phyloP scores from a whole-genome alignment of 78 protist genomes.

The Protostelium mycophagum region DNA sequence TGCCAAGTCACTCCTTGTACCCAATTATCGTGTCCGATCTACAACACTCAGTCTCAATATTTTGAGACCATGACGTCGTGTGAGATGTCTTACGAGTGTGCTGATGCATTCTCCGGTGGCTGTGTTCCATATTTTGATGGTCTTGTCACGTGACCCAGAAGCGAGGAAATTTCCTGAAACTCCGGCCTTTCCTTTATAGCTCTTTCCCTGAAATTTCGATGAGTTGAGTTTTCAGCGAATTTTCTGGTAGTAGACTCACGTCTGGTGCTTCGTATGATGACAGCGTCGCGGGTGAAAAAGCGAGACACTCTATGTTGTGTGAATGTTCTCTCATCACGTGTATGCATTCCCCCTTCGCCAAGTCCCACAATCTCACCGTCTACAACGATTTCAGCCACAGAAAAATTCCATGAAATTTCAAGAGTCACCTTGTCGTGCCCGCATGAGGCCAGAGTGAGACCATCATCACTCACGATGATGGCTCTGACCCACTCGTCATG shows the following conservation, averaged over 20 bases:
- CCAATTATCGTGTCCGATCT: constrained; percentile 65
- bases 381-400: constrained; percentile 12
- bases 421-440: constrained; percentile 32
- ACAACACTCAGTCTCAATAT: background rate
- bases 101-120: constrained; percentile 63
- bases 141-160: constrained; percentile 76
- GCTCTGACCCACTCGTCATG: constrained; percentile 84
- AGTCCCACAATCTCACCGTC: constrained; percentile 68
- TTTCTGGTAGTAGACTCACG: constrained; percentile 1
- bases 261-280: background rate
- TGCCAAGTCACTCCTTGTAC: constrained; percentile 42
- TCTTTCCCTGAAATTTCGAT: constrained; percentile 23
- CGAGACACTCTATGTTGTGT: constrained; percentile 79
- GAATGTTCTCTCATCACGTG: constrained; percentile 61
- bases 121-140: constrained; percentile 75
- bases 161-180: constrained; percentile 56
- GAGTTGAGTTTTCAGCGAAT: constrained; percentile 23
- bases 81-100: constrained; percentile 44
- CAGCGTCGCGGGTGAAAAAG: constrained; percentile 57
- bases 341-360: constrained; percentile 63
- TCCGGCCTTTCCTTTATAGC: constrained; percentile 29
- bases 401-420: background rate
- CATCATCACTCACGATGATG: constrained; percentile 31
- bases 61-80: background rate
- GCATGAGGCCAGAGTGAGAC: constrained; percentile 37